A percentile compares a stretch with the other conserved stretches of the same genome.
These are phyloP conservation scores for Penicillium vulpinum DNA, from an alignment of 2,329 filamentous ascomycete genomes.

Conservation along the genomic window DNA sequence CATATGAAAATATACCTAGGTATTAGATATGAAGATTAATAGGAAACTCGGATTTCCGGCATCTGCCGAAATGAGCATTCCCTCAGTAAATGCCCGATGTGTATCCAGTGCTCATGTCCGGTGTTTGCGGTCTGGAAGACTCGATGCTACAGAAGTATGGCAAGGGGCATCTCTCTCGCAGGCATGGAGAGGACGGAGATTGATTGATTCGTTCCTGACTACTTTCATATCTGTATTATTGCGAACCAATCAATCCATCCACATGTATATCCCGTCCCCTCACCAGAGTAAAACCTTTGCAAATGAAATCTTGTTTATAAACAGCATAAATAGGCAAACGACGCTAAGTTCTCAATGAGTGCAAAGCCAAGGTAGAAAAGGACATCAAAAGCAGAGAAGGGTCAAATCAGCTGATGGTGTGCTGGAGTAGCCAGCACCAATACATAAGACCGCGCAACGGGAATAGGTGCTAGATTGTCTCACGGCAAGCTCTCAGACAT, in stretches of 20 bases:
- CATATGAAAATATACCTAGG: neutral
- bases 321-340: slow-evolving; percentile 7
- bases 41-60: too few relatives aligned
- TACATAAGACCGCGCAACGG: neutral
- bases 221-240: neutral
- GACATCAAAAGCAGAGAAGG: neutral
- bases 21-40: neutral
- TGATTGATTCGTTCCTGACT: neutral
- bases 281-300: neutral
- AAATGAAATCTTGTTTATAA: slow-evolving; percentile 8
- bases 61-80: neutral
- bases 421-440: neutral
- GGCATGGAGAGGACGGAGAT: neutral
- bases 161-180: neutral
- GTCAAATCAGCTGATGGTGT: neutral
- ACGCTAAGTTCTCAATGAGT: slow-evolving; percentile 11
- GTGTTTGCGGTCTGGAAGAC: neutral
- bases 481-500: neutral
- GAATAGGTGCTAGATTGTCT: neutral
- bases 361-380: slow-evolving; percentile 4
- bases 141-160: neutral
- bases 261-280: neutral
- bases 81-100: neutral
- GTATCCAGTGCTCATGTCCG: neutral
- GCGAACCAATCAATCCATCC: neutral